A percentile compares a stretch with the other conserved stretches of the same genome.
Conservation (phyloP, 1,284 basidiomycete genomes). For the Coniferiporia weirii region DNA sequence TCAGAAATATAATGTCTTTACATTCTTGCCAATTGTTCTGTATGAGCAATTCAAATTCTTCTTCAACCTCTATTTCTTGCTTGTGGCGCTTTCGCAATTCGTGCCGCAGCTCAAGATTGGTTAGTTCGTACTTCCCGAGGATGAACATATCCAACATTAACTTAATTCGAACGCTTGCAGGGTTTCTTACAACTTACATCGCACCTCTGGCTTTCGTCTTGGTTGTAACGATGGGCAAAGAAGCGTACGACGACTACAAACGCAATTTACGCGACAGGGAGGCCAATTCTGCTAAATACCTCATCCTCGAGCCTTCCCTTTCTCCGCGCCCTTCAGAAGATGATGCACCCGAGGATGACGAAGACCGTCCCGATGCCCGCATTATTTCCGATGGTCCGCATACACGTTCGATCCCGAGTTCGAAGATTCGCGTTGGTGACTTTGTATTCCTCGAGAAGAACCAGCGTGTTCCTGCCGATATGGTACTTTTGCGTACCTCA, state of each 20-base stretch:
- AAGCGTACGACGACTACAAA: constrained; percentile 97
- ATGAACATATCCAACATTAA: neutral
- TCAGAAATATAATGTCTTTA: constrained; percentile 95
- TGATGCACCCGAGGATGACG: constrained; percentile 29
- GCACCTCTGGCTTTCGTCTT: constrained; percentile 95
- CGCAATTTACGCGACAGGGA: constrained; percentile 88
- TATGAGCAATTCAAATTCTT: constrained; percentile 99
- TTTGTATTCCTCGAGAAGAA: constrained; percentile 94
- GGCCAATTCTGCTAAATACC: constrained; percentile 91
- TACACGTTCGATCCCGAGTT: constrained; percentile 81
- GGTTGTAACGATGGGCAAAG: constrained; percentile 95
- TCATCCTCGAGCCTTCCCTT: constrained; percentile 61
- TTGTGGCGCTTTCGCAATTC: constrained; percentile 95
- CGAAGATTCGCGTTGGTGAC: constrained; percentile 87
- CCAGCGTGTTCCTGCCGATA: constrained; percentile 92
- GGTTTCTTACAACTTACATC: constrained; percentile 94
- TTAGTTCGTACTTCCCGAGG: constrained; percentile 30
- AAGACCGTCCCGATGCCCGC: constrained; percentile 15
- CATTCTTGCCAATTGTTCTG: constrained; percentile 93
- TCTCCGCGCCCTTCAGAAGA: constrained; percentile 28
- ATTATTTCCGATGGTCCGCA: constrained; percentile 36
- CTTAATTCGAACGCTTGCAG: constrained; percentile 34
- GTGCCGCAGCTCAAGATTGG: constrained; percentile 95
- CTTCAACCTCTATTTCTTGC: constrained; percentile 98
- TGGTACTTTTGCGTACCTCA: constrained; percentile 85